Conservation (phyloP, 257 asterid species). For the Ilex asprella region DNA sequence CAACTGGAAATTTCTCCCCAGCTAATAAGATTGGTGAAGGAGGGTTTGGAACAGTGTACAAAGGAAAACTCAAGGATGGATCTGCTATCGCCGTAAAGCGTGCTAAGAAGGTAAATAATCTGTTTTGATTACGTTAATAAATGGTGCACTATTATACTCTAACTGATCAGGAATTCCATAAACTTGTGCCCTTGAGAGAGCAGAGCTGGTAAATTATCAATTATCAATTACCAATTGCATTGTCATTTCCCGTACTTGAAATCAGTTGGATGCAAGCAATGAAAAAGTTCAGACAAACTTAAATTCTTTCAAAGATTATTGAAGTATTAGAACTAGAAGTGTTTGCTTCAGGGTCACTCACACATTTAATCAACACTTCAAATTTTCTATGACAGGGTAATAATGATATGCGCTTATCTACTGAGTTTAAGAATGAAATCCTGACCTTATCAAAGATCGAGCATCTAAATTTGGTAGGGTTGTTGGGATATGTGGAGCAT, state of each 20-base stretch:
- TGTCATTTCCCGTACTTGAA: too few relatives aligned
- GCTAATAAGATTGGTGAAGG: conserved; percentile 54
- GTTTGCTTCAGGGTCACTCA: not conserved
- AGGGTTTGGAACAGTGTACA: conserved; percentile 54
- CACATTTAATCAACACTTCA: not conserved
- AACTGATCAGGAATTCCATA: too few relatives aligned
- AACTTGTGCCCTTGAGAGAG: too few relatives aligned
- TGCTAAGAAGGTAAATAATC: conserved; percentile 37
- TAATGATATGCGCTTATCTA: conserved; percentile 26
- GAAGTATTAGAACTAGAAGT: not conserved
- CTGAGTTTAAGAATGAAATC: conserved; percentile 58
- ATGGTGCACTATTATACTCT: not conserved
- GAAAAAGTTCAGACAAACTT: too few relatives aligned
- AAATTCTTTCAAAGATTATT: too few relatives aligned
- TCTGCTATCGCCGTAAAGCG: conserved; percentile 51
- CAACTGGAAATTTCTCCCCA: conserved; percentile 46
- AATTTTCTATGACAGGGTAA: conserved; percentile 29
- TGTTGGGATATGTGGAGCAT: conserved; percentile 52
- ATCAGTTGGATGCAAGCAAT: too few relatives aligned
- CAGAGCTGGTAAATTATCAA: too few relatives aligned
- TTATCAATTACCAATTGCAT: too few relatives aligned
- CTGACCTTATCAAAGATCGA: conserved; percentile 51
- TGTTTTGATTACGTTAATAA: too few relatives aligned
- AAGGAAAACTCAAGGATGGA: conserved; percentile 43
- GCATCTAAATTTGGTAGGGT: conserved; percentile 57